Conservation (phyloP, 2,329 filamentous ascomycete species). For the Dactylellina leptospora region DNA sequence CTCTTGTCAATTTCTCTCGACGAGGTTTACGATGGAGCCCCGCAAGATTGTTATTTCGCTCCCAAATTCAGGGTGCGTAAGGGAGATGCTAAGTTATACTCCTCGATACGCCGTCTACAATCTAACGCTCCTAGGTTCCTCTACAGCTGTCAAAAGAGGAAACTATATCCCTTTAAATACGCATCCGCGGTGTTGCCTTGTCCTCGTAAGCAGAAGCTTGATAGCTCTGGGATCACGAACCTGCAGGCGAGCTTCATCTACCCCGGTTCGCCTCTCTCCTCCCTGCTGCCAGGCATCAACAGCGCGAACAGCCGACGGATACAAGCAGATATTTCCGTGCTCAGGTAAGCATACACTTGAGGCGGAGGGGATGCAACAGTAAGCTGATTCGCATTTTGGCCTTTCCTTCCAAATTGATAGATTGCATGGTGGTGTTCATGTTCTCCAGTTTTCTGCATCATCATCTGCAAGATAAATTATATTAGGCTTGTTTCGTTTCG, state of each 20-base stretch:
- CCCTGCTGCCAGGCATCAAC: slow-evolving; percentile 31
- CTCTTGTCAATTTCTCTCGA: background rate
- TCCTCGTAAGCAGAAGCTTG: background rate
- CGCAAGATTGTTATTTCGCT: slow-evolving; percentile 3
- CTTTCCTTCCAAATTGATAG: slow-evolving; percentile 37
- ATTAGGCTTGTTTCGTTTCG: slow-evolving; percentile 44
- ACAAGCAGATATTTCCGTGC: slow-evolving; percentile 40
- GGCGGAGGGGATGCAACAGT: slow-evolving; percentile 52
- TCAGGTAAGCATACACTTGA: slow-evolving; percentile 40
- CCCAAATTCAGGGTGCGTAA: slow-evolving; percentile 3
- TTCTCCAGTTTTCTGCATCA: slow-evolving; percentile 39
- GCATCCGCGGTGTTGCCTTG: background rate
- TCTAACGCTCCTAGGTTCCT: background rate
- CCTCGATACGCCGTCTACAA: background rate
- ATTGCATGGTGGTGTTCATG: slow-evolving; percentile 19
- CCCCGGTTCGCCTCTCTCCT: background rate
- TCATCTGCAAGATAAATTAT: slow-evolving; percentile 48
- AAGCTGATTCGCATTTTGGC: slow-evolving; percentile 49
- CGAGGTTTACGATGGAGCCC: slow-evolving; percentile 19
- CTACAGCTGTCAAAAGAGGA: slow-evolving; percentile 20
- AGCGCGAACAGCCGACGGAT: slow-evolving; percentile 39
- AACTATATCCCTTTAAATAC: slow-evolving; percentile 51
- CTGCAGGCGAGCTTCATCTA: slow-evolving; percentile 15
- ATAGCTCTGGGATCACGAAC: slow-evolving; percentile 28
- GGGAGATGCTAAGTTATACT: background rate